Base-by-base conservation (phyloP, 2,329 filamentous ascomycete genomes). In the Hymenoscyphus albidus region DNA sequence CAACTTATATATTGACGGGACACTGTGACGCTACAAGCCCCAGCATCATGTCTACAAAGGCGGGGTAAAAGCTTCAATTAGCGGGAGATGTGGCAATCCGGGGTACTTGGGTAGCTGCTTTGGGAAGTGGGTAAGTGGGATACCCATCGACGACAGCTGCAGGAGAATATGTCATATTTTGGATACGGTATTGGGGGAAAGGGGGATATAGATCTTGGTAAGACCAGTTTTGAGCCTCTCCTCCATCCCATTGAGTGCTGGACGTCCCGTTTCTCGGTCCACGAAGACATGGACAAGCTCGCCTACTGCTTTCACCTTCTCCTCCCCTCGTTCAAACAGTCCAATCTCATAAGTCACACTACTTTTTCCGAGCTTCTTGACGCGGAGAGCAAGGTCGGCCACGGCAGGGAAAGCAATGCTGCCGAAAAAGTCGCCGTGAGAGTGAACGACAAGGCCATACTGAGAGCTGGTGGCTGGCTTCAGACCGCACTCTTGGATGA, bases 281-380 rank as follows among this genome's bases (percentile, higher is more conserved):
- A 96, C 90, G 78, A 94, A 96, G 12, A 97, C 92, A 75, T 97
- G 93, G 14, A 92, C 84, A 74, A 95, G 93, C 71, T 90, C 89
- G 1, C 93, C 93, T 0, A 97, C 92, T 12, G 92, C 92, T 74
- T 90, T 92, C 10, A 95, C 91, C 22, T 84, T 80, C 1, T 91
- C 86, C 2, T 88, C 79, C 0, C 89, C 91, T 65, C 85, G 82
- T 74, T 92, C 88, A 73, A 97, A 98, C 1, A 98, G 82, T 0
- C 88, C 95, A 65, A 96, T 86, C 75, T 98, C 94, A 74, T 97
- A 98, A 13, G 87, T 91, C 9, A 96, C 93, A 73, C 92, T 97
- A 32, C 91, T 92, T 70, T 86, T 90, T 3, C 93, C 93, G 7
- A 98, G 82, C 76, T 89, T 93, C 70, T 89, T 90, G 42, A 97